Conservation (phyloP, 164 flowering plant genomes). For the Echeveria elegans region DNA sequence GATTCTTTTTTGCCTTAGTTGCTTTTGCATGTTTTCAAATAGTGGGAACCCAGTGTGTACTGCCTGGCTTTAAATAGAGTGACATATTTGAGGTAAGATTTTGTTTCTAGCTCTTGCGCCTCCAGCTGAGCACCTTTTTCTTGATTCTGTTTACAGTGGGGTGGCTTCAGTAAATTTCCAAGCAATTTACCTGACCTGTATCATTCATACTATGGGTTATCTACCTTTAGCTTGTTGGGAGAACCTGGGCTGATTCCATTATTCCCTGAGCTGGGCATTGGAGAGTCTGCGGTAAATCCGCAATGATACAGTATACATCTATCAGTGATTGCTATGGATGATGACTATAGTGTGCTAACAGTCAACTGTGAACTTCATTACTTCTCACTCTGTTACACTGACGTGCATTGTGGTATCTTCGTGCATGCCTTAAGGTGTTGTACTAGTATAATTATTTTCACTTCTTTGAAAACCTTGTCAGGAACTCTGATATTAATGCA, state of each 20-base stretch:
- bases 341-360: not conserved
- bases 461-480: too few species aligned
- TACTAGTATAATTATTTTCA: too few species aligned
- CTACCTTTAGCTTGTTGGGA: slow-evolving; percentile 75
- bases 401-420: too few species aligned
- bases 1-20: too few species aligned
- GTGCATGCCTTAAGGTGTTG: too few species aligned
- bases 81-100: too few species aligned
- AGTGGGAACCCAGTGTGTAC: too few species aligned
- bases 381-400: too few species aligned
- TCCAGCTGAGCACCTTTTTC: not conserved
- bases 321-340: not conserved
- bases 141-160: slow-evolving; percentile 42
- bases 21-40: too few species aligned
- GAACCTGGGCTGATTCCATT: slow-evolving; percentile 60
- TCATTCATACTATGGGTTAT: slow-evolving; percentile 72
- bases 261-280: slow-evolving; percentile 56
- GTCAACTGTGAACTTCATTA: not conserved
- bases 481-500: too few species aligned
- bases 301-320: not conserved
- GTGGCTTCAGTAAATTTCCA: slow-evolving; percentile 90
- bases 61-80: not conserved
- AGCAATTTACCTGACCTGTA: slow-evolving; percentile 68
- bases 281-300: slow-evolving; percentile 30
- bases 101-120: not conserved